A percentile compares a stretch with the other conserved stretches of the same genome.
phyloP scores from a whole-genome alignment of 345 rosid species.

The Sonneratia alba region DNA sequence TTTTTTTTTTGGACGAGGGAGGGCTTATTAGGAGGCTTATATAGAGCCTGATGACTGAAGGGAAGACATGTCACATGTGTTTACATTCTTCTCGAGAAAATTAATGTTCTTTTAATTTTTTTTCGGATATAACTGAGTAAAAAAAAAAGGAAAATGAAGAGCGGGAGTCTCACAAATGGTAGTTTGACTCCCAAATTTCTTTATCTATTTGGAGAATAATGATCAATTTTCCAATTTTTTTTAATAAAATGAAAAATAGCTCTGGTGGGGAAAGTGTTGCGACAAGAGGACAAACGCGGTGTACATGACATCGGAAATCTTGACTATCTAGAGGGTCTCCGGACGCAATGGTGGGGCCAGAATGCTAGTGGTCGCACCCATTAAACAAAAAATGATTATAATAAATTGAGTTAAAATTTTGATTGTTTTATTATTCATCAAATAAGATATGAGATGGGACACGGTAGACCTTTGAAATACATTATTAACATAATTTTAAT shows the following conservation, averaged over 20 bases:
- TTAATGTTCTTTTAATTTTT: too few relatives aligned
- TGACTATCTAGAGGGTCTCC: conserved; percentile 13
- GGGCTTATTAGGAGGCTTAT: not conserved
- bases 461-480: too few relatives aligned
- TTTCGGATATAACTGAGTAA: not conserved
- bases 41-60: not conserved
- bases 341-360: not conserved
- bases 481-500: too few relatives aligned
- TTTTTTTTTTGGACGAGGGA: not conserved
- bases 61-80: not conserved
- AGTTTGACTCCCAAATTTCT: not conserved
- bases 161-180: too few relatives aligned
- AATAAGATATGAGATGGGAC: too few relatives aligned
- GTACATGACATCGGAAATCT: not conserved
- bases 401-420: not conserved
- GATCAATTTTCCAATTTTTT: too few relatives aligned
- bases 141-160: too few relatives aligned
- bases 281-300: not conserved
- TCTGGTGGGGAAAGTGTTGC: not conserved
- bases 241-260: too few relatives aligned
- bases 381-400: not conserved
- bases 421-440: not conserved
- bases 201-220: too few relatives aligned
- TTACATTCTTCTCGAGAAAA: not conserved
- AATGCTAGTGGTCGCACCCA: not conserved